Evolutionary conservation across 2,329 filamentous ascomycete genomes (phyloP).

Genomic region (Zasmidium angulare): DNA sequence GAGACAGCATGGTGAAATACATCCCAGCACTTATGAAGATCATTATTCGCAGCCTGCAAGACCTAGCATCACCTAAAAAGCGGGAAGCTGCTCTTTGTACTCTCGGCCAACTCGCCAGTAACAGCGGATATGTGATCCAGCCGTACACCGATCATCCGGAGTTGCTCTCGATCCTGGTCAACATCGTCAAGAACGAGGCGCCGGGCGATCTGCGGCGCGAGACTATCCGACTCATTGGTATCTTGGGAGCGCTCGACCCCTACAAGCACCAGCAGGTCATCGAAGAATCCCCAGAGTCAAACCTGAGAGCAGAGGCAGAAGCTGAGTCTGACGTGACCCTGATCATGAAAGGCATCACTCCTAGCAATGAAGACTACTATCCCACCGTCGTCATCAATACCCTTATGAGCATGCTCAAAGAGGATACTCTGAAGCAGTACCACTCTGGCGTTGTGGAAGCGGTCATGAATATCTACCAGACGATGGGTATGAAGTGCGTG

Average conservation of each 20-base stretch:
- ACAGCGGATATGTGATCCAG: conserved; percentile 95
- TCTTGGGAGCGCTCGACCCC: conserved; percentile 89
- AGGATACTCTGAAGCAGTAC: conserved; percentile 83
- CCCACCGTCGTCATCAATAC: conserved; percentile 97
- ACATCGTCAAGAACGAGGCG: conserved; percentile 90
- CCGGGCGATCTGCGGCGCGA: conserved; percentile 83
- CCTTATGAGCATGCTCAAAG: conserved; percentile 85
- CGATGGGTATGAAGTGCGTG: conserved; percentile 91
- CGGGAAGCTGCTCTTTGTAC: conserved; percentile 88
- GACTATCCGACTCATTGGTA: conserved; percentile 95
- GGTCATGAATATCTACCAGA: conserved; percentile 98
- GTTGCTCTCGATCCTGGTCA: conserved; percentile 86
- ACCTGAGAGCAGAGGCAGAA: conserved; percentile 66
- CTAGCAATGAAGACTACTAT: conserved; percentile 97
- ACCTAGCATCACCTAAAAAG: conserved; percentile 86
- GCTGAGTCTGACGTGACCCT: conserved; percentile 87
- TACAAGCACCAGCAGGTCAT: conserved; percentile 96
- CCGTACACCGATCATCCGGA: conserved; percentile 95
- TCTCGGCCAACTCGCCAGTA: conserved; percentile 87
- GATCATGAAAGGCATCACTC: conserved; percentile 96
- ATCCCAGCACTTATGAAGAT: conserved; percentile 92
- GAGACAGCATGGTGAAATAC: conserved; percentile 89
- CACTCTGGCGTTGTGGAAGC: conserved; percentile 94
- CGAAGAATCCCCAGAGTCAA: conserved; percentile 80
- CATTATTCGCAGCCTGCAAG: conserved; percentile 89